Evolutionary conservation across 108 stramenopile species (phyloP).

Genomic region (Stephanodiscus minutulus): DNA sequence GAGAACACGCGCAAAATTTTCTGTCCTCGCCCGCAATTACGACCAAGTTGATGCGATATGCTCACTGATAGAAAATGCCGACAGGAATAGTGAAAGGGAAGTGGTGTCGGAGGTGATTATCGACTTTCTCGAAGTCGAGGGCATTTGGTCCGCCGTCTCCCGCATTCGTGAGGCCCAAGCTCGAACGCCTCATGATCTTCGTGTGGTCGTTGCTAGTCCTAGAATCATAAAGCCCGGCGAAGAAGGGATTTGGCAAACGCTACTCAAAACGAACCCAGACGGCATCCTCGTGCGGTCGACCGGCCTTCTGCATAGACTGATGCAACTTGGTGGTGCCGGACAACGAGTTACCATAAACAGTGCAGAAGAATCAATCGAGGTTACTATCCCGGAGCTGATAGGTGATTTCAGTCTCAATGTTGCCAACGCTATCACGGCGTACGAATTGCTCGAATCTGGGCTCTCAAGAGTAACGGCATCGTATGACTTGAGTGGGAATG

Average conservation of each 20-base stretch:
- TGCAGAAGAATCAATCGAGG: slow-evolving; percentile 29
- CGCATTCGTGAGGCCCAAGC: slow-evolving; percentile 46
- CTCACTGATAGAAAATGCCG: slow-evolving; percentile 48
- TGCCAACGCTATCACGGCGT: slow-evolving; percentile 67
- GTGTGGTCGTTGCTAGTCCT: slow-evolving; percentile 66
- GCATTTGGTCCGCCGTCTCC: slow-evolving; percentile 58
- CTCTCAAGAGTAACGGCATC: slow-evolving; percentile 60
- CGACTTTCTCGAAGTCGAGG: slow-evolving; percentile 80
- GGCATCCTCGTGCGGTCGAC: slow-evolving; percentile 68
- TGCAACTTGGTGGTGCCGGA: slow-evolving; percentile 51
- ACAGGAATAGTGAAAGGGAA: not conserved
- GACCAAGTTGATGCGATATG: slow-evolving; percentile 64
- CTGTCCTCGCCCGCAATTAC: slow-evolving; percentile 59
- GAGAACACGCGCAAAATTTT: slow-evolving; percentile 14
- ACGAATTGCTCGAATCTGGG: slow-evolving; percentile 58
- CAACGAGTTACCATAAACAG: slow-evolving; percentile 23
- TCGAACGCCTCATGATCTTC: slow-evolving; percentile 13
- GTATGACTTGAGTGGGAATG: slow-evolving; percentile 65
- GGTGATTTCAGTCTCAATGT: slow-evolving; percentile 80
- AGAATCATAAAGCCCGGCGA: slow-evolving; percentile 79
- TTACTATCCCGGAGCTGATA: slow-evolving; percentile 64
- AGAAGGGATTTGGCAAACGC: slow-evolving; percentile 65
- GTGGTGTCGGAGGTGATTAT: slow-evolving; percentile 64
- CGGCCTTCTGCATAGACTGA: slow-evolving; percentile 63
- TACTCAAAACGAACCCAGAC: slow-evolving; percentile 61